Base-by-base conservation (phyloP, 768 basidiomycete genomes). In the Suillus clintonianus region DNA sequence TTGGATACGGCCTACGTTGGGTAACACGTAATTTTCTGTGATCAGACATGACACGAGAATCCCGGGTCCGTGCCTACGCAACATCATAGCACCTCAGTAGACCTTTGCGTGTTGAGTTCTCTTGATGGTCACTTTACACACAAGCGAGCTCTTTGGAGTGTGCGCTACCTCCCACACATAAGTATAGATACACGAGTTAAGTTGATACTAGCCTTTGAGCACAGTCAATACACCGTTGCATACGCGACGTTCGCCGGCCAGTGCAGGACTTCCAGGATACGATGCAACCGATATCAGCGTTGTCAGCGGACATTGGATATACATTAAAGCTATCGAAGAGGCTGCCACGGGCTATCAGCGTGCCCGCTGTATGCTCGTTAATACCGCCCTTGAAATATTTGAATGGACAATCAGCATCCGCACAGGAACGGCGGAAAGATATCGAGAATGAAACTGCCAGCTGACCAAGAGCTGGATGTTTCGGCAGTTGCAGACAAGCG, bases 401-500 rank as follows among this genome's bases (percentile, higher is more conserved):
- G 34, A n/a, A 30, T 1, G 41, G 66, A 43, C 67, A 63, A 58
- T 36, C 65, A 91, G 90, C 37, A 70, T 94, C 56, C 87, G 90
- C 7, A 64, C 90, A 19, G 91, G 92, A 24, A 91, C 53, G 92
- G 93, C 67, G 92, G 91, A 1, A 88, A 87, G 69, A 67, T 84
- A 41, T 27, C 13, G 6, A 27, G 24, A 27, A 27, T 9, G 24
- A 27, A 19, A 19, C 10, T 32, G 51, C 51, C 27, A 53, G 30
- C 51, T 19, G 17, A 4, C 27, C 19, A 9, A 51, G 17, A 30
- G 30, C 15, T 30, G 17, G 30, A 32, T 32, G 17, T 32, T 19
- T 32, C 19, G 9, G 17, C 9, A 30, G 30, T 30, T 4, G 2
- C 17, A 11, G 30, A 32, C 15, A 51, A 30, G 9, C 27, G 27